Evolutionary conservation across 768 basidiomycete species (phyloP).

Genomic region (Agrocybe pediades): DNA sequence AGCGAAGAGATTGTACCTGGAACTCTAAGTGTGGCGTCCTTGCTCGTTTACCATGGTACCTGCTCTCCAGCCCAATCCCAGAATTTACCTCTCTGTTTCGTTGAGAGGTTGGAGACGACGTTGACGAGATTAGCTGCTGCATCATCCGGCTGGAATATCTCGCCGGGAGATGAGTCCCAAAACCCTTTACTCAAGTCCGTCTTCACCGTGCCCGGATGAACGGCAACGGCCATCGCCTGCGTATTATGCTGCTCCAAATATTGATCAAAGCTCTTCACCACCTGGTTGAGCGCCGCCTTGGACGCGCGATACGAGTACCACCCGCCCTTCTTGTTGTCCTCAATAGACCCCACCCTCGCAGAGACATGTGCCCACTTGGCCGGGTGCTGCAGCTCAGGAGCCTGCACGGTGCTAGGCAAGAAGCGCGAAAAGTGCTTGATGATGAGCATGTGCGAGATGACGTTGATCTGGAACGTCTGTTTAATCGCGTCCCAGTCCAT

Average conservation of each 20-base stretch:
- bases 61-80: constrained; percentile 63
- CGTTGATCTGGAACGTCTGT: constrained; percentile 57
- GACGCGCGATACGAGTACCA: constrained; percentile 67
- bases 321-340: constrained; percentile 58
- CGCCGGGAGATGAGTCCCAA: constrained; percentile 42
- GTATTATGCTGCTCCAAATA: constrained; percentile 48
- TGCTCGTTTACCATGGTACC: constrained; percentile 36
- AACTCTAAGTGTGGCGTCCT: not conserved
- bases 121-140: constrained; percentile 47
- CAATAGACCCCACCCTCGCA: constrained; percentile 59
- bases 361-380: constrained; percentile 64
- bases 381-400: constrained; percentile 23
- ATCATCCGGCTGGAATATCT: constrained; percentile 51
- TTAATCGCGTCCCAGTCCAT: constrained; percentile 41
- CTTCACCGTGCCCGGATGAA: constrained; percentile 64
- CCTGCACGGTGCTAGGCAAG: constrained; percentile 39
- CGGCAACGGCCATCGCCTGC: constrained; percentile 52
- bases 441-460: constrained; percentile 58
- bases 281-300: constrained; percentile 65
- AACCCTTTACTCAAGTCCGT: constrained; percentile 59
- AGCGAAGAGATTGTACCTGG: not conserved
- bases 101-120: constrained; percentile 43
- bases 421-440: constrained; percentile 66
- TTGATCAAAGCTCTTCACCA: constrained; percentile 60
- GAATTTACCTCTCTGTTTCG: constrained; percentile 46